Conservation (phyloP, 2,329 filamentous ascomycete genomes). For the Aphanoascus verrucosus region DNA sequence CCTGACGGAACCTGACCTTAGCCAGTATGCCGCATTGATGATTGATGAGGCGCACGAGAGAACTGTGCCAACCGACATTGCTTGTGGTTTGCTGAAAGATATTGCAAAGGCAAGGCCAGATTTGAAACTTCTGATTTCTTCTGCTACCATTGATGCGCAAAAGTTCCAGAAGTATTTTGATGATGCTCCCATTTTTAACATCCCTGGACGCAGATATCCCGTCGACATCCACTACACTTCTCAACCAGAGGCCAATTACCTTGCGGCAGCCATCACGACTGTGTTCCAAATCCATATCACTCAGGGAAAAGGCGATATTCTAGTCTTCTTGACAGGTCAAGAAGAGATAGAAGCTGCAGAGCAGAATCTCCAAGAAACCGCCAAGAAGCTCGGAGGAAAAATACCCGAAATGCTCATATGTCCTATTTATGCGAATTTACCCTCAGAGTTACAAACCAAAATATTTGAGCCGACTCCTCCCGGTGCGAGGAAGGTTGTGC, state of each 20-base stretch:
- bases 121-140: conserved; percentile 81
- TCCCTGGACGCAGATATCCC: conserved; percentile 77
- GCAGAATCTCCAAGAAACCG: conserved; percentile 72
- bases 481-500: conserved; percentile 75
- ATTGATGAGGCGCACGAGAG: conserved; percentile 97
- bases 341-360: conserved; percentile 91
- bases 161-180: conserved; percentile 91
- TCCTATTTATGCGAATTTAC: conserved; percentile 89
- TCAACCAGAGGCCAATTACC: conserved; percentile 85
- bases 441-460: conserved; percentile 78
- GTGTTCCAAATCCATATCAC: conserved; percentile 91
- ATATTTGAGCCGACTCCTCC: conserved; percentile 91
- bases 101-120: conserved; percentile 72
- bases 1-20: conserved; percentile 74
- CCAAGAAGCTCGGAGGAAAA: conserved; percentile 71
- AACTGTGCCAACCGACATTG: conserved; percentile 80
- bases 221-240: conserved; percentile 88
- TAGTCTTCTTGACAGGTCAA: conserved; percentile 90
- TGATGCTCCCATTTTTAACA: conserved; percentile 85
- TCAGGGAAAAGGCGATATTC: conserved; percentile 73
- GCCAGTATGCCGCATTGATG: conserved; percentile 78
- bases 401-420: conserved; percentile 80
- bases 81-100: conserved; percentile 81
- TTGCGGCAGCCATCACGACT: conserved; percentile 82
- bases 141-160: conserved; percentile 85